These are phyloP conservation scores for Mesotaenium endlicherianum DNA, from an alignment of 139 green algal species.

Conservation along the genomic window DNA sequence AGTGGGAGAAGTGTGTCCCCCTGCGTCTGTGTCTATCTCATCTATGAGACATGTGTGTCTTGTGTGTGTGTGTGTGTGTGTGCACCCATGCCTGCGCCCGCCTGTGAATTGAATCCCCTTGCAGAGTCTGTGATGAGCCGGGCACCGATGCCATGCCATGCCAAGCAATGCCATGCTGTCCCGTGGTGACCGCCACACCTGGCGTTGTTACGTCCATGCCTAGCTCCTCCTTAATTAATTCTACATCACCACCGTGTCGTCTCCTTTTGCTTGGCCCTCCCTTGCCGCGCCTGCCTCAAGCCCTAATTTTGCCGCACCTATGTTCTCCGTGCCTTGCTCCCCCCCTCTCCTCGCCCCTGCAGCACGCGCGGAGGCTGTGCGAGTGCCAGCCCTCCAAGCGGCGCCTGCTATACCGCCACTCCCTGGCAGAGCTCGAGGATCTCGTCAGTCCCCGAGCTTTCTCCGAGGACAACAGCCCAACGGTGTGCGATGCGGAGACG, in stretches of 20 bases:
- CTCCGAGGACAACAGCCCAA: neutral
- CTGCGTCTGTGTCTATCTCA: too few relatives aligned
- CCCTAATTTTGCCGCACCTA: neutral
- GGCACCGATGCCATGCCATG: too few relatives aligned
- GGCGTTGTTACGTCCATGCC: too few relatives aligned
- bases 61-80: conserved; percentile 9
- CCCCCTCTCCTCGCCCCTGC: neutral
- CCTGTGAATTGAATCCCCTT: too few relatives aligned
- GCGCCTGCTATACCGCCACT: conserved; percentile 70
- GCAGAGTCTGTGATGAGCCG: too few relatives aligned
- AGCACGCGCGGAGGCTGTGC: conserved; percentile 62
- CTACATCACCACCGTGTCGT: too few relatives aligned
- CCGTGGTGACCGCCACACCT: too few relatives aligned
- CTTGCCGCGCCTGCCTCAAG: neutral
- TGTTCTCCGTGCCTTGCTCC: neutral
- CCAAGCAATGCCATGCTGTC: too few relatives aligned
- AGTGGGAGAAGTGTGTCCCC: too few relatives aligned
- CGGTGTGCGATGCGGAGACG: neutral
- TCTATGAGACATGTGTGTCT: too few relatives aligned
- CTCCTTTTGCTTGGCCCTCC: too few relatives aligned
- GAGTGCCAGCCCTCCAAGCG: conserved; percentile 60
- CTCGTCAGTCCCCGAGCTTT: conserved; percentile 2
- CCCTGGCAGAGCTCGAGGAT: conserved; percentile 64
- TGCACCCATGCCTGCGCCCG: too few relatives aligned
- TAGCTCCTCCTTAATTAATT: neutral